Evolutionary conservation across 2,329 filamentous ascomycete genomes (phyloP), one percentile per base, ranked within the genome.

Genomic region (Cladosporium sp.): DNA sequence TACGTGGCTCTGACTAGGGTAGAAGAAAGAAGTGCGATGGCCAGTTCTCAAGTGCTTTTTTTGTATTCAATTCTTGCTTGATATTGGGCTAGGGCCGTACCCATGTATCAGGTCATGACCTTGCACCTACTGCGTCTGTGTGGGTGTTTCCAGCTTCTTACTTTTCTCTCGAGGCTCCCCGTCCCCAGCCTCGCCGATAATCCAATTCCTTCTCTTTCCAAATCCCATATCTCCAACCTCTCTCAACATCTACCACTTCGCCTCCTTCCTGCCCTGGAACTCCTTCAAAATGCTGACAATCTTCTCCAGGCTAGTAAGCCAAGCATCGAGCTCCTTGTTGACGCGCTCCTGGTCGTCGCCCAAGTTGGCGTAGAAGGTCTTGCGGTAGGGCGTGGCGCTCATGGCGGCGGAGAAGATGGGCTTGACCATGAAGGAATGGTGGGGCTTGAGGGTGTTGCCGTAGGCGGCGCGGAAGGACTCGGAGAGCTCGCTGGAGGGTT

Each of bases 351-450:
- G 79, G 75, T 92, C 86, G 24, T 83, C 82, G 44, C 91, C 93
- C 52, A 99, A 84, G 86, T 97, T 97, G 71, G 81, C 81, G 78
- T 97, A 98, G 78, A 99, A 98, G 80, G 94, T 92, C 78, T 92
- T 92, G 72, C 94, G 88, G 85, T 97, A 97, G 1, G 95, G 95
- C 72, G 91, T 94, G 21, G 93, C 93, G 73, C 87, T 87, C 93
- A 99, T 97, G 78, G 94, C 94, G 68, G 93, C 90, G 73, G 86
- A 91, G 86, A 98, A 98, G 77, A 97, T 85, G 68, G 92, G 92
- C 86, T 96, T 97, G 74, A 97, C 83, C 69, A 97, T 74, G 80
- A 96, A 93, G 76, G 85, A 88, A 85, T 99, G 95, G 83, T 96
- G 89, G 30, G 91, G 91, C 84, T 96, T 97, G 74, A 99, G 90